Evolutionary conservation across 208 protist species (phyloP).

Genomic region (Entamoeba invadens): DNA sequence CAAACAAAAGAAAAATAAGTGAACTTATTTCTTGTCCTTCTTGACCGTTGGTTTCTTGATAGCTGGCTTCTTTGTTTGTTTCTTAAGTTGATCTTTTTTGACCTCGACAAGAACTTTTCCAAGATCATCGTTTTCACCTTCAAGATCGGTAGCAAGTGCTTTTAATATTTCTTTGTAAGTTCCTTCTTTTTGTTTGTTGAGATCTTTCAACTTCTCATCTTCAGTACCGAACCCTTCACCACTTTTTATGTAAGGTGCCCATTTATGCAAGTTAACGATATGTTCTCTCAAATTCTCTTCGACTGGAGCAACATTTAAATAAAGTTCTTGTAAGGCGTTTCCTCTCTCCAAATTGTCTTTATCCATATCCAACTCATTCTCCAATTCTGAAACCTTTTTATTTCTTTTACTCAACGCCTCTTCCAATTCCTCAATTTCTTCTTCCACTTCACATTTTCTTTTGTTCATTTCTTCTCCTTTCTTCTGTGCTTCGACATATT

Average conservation of each 20-base stretch:
- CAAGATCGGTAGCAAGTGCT: not conserved
- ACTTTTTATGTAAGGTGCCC: not conserved
- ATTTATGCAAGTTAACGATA: not conserved
- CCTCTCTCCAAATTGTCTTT: not conserved
- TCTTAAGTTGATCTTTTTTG: not conserved
- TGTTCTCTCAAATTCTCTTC: not conserved
- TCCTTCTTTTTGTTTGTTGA: not conserved
- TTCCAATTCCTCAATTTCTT: not conserved
- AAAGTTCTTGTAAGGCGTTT: not conserved
- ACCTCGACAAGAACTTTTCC: not conserved
- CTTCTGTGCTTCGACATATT: not conserved
- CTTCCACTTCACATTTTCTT: not conserved
- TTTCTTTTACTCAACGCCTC: not conserved
- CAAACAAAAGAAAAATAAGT: no score
- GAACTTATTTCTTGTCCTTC: not conserved
- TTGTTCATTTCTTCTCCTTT: not conserved
- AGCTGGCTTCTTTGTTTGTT: not conserved
- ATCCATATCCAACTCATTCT: not conserved
- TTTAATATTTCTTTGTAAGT: not conserved
- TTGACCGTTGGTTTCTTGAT: not conserved
- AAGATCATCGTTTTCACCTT: not conserved
- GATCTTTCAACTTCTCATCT: not conserved
- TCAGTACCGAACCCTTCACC: not conserved
- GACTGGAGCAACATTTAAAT: not conserved
- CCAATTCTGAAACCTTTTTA: not conserved